Evolutionary conservation across 2,329 filamentous ascomycete genomes (phyloP).

Genomic region (Proliferodiscus dingleyae): DNA sequence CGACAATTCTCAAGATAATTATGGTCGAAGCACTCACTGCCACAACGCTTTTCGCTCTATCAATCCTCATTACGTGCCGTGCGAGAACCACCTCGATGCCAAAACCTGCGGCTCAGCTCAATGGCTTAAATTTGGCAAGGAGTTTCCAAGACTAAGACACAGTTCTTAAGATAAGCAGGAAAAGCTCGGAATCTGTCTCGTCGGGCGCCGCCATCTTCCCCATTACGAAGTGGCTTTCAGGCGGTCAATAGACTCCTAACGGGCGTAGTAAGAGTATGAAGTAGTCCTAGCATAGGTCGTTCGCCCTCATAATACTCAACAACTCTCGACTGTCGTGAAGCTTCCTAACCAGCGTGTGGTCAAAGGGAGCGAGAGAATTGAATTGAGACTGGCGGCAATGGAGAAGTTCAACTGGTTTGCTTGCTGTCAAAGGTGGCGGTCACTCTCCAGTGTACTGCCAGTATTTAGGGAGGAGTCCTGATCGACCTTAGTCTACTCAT

Average conservation of each 20-base stretch:
- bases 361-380: not conserved
- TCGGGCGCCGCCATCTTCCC: not conserved
- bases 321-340: constrained; percentile 4
- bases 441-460: constrained; percentile 1
- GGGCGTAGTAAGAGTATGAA: constrained; percentile 9
- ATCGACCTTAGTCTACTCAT: constrained; percentile 38
- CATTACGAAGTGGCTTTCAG: not conserved
- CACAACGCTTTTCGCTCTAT: not conserved
- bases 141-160: not conserved
- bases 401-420: not conserved
- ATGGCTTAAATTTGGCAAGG: not conserved
- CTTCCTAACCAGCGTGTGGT: constrained; percentile 5
- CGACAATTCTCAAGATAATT: too few relatives aligned
- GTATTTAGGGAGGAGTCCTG: constrained; percentile 33
- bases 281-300: constrained; percentile 9
- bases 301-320: constrained; percentile 5
- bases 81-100: not conserved
- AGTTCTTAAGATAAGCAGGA: not conserved
- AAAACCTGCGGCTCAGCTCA: not conserved
- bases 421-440: constrained; percentile 3
- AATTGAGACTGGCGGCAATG: not conserved
- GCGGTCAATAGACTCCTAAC: constrained; percentile 4
- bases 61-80: not conserved
- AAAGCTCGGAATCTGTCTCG: not conserved
- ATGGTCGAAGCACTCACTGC: too few relatives aligned